Percentiles rank a stretch among this genome's conserved stretches.
phyloP scores from a whole-genome alignment of 2,329 filamentous ascomycete genomes.

The Epichloe hybrida region DNA sequence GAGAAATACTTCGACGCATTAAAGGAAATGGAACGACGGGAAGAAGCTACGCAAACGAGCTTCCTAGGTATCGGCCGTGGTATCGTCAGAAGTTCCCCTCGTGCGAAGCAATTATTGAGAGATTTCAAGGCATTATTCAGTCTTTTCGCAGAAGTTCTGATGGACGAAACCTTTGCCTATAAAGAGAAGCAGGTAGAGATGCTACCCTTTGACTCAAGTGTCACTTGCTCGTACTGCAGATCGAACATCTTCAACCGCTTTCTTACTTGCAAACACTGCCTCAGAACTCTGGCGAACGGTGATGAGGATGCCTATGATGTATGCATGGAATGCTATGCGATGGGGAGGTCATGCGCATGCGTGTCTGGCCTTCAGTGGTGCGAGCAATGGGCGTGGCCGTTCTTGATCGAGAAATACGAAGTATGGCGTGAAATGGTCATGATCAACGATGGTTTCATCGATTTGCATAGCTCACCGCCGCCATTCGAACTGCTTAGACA shows the following conservation, averaged over 20 bases:
- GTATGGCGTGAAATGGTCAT: constrained; percentile 70
- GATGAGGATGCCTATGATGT: constrained; percentile 83
- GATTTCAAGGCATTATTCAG: constrained; percentile 74
- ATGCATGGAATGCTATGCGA: constrained; percentile 97
- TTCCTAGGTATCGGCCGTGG: constrained; percentile 35
- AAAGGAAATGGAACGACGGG: constrained; percentile 34
- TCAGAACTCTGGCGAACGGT: constrained; percentile 49
- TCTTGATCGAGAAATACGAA: constrained; percentile 67
- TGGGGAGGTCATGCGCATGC: constrained; percentile 87
- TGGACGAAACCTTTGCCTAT: constrained; percentile 74
- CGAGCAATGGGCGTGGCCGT: constrained; percentile 81
- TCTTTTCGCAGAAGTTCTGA: constrained; percentile 63
- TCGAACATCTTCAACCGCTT: constrained; percentile 97
- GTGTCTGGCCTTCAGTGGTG: constrained; percentile 79
- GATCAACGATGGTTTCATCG: constrained; percentile 53
- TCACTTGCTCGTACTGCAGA: constrained; percentile 91
- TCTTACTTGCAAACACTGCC: constrained; percentile 77
- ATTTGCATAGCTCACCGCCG: constrained; percentile 51
- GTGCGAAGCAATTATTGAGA: constrained; percentile 55
- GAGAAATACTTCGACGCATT: constrained; percentile 61
- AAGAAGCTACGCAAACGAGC: constrained; percentile 30
- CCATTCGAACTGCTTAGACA: constrained; percentile 58
- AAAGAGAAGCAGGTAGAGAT: constrained; percentile 62
- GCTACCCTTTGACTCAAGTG: constrained; percentile 72
- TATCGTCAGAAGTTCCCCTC: constrained; percentile 26